phyloP scores from a whole-genome alignment of 2,329 filamentous ascomycete genomes.

The Trichophyton benhamiae region DNA sequence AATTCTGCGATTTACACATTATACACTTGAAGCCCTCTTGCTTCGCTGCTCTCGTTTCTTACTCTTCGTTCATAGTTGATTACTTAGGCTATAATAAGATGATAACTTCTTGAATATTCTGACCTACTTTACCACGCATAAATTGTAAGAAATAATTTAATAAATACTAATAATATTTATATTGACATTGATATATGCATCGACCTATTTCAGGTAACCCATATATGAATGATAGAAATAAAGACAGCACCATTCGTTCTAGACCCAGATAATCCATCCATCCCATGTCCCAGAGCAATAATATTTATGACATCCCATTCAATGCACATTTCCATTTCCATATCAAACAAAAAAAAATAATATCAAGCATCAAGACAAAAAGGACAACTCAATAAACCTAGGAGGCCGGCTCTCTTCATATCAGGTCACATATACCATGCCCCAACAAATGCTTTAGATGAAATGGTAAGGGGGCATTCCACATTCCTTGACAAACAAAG shows the following conservation, averaged over 20 bases:
- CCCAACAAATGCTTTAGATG: not conserved
- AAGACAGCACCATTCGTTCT: not conserved
- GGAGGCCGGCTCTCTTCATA: not conserved
- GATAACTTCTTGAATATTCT: not conserved
- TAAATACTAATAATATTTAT: not conserved
- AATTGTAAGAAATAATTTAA: not conserved
- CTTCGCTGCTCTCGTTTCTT: too few relatives aligned
- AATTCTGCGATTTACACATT: too few relatives aligned
- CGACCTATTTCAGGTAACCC: not conserved
- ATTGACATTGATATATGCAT: not conserved
- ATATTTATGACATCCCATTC: not conserved
- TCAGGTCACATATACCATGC: constrained; percentile 1
- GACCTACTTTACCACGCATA: not conserved
- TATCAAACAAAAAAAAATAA: not conserved
- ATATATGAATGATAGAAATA: not conserved
- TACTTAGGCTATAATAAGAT: not conserved
- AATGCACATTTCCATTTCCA: constrained; percentile 1
- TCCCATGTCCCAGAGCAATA: not conserved
- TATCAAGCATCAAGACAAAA: not conserved
- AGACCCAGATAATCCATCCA: not conserved
- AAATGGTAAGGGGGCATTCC: not conserved
- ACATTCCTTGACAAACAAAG: not conserved
- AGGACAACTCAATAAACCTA: not conserved
- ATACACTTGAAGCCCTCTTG: too few relatives aligned
- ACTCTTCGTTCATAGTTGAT: not conserved